Evolutionary conservation across 1,139 yeast genomes (phyloP), one percentile per base, ranked within the genome.

Genomic region (Geotrichum histeridarum): DNA sequence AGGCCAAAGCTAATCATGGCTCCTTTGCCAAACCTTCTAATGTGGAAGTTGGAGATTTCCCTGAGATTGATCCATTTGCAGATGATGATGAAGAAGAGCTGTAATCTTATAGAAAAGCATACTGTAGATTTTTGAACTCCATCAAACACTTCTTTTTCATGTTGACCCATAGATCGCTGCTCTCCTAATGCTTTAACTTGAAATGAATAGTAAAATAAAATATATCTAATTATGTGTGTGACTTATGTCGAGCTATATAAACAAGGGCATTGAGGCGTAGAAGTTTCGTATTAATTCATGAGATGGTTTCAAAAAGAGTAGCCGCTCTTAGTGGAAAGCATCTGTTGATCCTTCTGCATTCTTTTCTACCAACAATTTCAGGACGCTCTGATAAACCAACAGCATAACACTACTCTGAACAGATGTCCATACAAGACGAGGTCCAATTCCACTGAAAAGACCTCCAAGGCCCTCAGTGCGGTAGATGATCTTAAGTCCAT

Each of bases 391-490:
- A 71, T 93, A 93, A 50, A 91, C 74, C 60, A 93, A 74, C 60
- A 94, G 77, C 99, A 94, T 93, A 55, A 93, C 86, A 59, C 96
- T 87, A 69, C 96, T 88, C 69, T 93, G 99, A 14, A 91, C 77
- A 60, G 96, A 89, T 0, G 99, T 91, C 99, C 99, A 93, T 8
- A 93, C 87, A 60, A 91, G 83, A 59, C 99, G 76, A 0, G 99
- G 99, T 0, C 97, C 97, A 9, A 94, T 96, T 1, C 99, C 99
- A 38, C 93, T 81, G 70, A 93, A 91, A 48, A 89, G 75, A 0
- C 96, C 96, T 1, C 79, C 61, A 0, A 85, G 56, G 0, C 99
- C 98, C 68, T 93, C 97, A 32, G 77, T 74, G 56, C 72, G 77
- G 66, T 84, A 86, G 5, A 93, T 85, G 9, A 80, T 77, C n/a